phyloP scores from a whole-genome alignment of 2,329 filamentous ascomycete species.

The Ascochyta pisi region DNA sequence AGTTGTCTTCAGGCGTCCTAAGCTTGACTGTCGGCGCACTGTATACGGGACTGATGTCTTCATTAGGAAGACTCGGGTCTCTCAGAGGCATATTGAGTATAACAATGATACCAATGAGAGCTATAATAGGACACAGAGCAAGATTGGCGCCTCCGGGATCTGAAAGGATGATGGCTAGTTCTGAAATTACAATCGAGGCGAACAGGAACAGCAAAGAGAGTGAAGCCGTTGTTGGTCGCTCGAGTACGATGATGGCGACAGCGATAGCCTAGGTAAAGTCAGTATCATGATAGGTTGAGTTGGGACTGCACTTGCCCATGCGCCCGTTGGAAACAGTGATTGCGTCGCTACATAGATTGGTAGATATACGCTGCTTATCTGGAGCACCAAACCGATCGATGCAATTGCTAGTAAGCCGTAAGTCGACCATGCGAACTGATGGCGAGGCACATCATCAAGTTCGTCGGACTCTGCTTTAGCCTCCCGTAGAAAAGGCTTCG shows the following conservation, averaged over 20 bases:
- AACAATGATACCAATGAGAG: conserved; percentile 57
- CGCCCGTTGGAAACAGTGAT: conserved; percentile 37
- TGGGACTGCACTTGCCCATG: conserved; percentile 39
- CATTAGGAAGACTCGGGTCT: conserved; percentile 60
- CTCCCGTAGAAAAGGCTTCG: conserved; percentile 56
- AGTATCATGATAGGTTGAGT: conserved; percentile 2
- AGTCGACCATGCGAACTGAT: conserved; percentile 36
- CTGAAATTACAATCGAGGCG: conserved; percentile 43
- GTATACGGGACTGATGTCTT: conserved; percentile 67
- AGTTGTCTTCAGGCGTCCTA: conserved; percentile 80
- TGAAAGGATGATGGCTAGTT: conserved; percentile 23
- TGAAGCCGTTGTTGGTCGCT: conserved; percentile 53
- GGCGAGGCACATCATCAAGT: conserved; percentile 37
- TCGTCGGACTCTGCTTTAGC: conserved; percentile 37
- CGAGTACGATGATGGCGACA: conserved; percentile 45
- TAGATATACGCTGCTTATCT: conserved; percentile 24
- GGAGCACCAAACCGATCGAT: conserved; percentile 34
- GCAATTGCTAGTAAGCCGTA: conserved; percentile 36
- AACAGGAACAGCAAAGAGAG: conserved; percentile 50
- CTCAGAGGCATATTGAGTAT: conserved; percentile 75
- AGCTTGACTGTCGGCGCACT: conserved; percentile 63
- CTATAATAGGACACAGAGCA: conserved; percentile 49
- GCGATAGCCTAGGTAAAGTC: conserved; percentile 44
- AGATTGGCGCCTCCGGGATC: conserved; percentile 42
- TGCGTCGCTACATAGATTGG: conserved; percentile 19